A percentile compares a stretch with the other conserved stretches of the same genome.
Evolutionary conservation across 2,329 filamentous ascomycete species (phyloP).

Genomic region (Microdochium paspali): DNA sequence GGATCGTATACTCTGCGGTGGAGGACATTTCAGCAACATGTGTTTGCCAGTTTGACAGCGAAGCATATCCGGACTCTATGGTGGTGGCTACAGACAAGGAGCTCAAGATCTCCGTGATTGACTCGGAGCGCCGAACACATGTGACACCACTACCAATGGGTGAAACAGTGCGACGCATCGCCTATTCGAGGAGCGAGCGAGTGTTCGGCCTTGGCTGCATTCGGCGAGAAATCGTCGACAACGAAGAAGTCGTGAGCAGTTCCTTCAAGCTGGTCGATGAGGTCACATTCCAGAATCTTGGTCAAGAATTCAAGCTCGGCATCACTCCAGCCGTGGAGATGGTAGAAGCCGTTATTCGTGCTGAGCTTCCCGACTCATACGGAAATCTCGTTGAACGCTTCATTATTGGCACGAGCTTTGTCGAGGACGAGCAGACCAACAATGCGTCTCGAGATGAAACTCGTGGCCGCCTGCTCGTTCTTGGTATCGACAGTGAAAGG

Average conservation of each 20-base stretch:
- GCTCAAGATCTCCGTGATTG: slow-evolving; percentile 71
- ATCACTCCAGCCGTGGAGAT: slow-evolving; percentile 50
- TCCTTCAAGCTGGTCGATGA: slow-evolving; percentile 89
- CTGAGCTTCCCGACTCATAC: slow-evolving; percentile 53
- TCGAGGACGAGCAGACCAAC: slow-evolving; percentile 48
- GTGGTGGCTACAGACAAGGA: slow-evolving; percentile 69
- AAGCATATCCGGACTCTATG: slow-evolving; percentile 72
- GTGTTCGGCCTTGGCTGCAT: slow-evolving; percentile 85
- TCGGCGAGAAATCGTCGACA: slow-evolving; percentile 58
- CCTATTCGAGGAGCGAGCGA: slow-evolving; percentile 70
- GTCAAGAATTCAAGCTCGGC: slow-evolving; percentile 54
- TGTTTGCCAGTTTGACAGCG: slow-evolving; percentile 74
- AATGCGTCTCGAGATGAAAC: slow-evolving; percentile 31
- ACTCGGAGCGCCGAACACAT: slow-evolving; percentile 79
- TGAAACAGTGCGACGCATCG: slow-evolving; percentile 77
- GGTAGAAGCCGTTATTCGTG: slow-evolving; percentile 74
- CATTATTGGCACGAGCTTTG: slow-evolving; percentile 79
- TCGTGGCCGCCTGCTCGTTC: slow-evolving; percentile 73
- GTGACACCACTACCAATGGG: slow-evolving; percentile 70
- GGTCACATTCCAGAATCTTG: slow-evolving; percentile 72
- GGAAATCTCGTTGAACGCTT: slow-evolving; percentile 64
- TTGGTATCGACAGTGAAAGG: slow-evolving; percentile 71
- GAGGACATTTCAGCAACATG: slow-evolving; percentile 78
- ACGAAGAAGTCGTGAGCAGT: slow-evolving; percentile 67
- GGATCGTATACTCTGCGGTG: slow-evolving; percentile 87